Base-by-base conservation (phyloP, 441 rosid genomes). In the Erodium trifolium region DNA sequence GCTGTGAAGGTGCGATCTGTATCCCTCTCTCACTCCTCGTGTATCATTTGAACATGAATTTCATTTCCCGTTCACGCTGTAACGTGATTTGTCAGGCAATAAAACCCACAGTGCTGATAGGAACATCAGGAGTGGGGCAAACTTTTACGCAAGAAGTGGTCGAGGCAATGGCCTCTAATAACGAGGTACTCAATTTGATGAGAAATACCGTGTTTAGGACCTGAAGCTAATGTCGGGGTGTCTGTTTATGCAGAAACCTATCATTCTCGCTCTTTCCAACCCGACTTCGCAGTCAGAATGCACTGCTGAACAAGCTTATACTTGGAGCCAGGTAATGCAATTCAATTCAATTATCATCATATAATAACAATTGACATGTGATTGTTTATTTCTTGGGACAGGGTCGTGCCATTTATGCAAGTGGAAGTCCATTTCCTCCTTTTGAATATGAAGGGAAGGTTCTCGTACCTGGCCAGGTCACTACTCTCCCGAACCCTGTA, bases 261-360 rank as follows among this genome's bases (percentile, higher is more conserved):
- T 91, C 55, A 86, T 91, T 76, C 86, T 91, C 43, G 55, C 98
- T 76, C 98, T 93, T 60, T 93, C 98, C 51, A 89, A 91, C 78
- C 97, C 97, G 18, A 89, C 96, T 69, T 93, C 98, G 37, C 97
- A 89, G 67, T 89, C 98, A 31, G 95, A 91, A 79, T 91, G 95
- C 72, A 89, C 97, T 13, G 97, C 96, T 35, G 93, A 93, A 80
- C 84, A 93, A 78, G 97, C 93, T 43, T 91, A 89, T 73, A 84
- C 76, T 1, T 89, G 98, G 96, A 91, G 34, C 34, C 34, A 31
- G 34, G 34, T 31, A 31, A 31, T 2, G 34, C 34, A 2, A 31
- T 31, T 31, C 34, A 31, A 31, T 31, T 31, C 34, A 31, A 31
- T 31, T 31, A 31, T 31, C 34, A 31, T 31, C 34, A 31, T 31